Percentiles rank a stretch among this genome's conserved stretches.
Conservation (phyloP, 768 basidiomycete genomes). For the Xerocomus spinulosus region DNA sequence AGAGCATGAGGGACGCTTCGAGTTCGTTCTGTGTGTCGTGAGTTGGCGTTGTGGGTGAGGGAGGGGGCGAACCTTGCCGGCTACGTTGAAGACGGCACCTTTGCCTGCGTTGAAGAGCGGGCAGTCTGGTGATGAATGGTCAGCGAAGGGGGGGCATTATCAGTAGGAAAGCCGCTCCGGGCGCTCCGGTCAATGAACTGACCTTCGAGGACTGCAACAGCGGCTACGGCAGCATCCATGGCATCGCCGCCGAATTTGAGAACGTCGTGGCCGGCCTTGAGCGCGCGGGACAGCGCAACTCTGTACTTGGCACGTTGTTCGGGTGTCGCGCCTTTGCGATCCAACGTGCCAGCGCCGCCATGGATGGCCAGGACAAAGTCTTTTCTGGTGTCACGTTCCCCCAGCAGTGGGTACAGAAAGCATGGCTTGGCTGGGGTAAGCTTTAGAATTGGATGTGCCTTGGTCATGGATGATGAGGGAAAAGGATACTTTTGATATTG, state of each 20-base stretch:
- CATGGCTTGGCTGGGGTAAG: too few species aligned
- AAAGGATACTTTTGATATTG: background rate
- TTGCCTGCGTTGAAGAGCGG: conserved; percentile 77
- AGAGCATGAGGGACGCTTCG: conserved; percentile 77
- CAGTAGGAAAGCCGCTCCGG: too few species aligned
- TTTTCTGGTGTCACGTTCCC: too few species aligned
- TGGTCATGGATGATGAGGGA: background rate
- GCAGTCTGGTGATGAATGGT: conserved; percentile 43
- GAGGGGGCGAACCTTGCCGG: conserved; percentile 55
- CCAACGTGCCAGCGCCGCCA: conserved; percentile 76
- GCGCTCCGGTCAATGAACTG: too few species aligned
- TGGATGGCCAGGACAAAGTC: conserved; percentile 61
- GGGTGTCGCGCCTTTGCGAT: conserved; percentile 50
- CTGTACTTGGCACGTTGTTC: conserved; percentile 58
- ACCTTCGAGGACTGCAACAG: conserved; percentile 74
- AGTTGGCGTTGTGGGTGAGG: background rate
- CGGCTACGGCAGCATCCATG: conserved; percentile 76
- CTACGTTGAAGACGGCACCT: conserved; percentile 79
- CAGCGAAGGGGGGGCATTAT: background rate
- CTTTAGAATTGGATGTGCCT: too few species aligned
- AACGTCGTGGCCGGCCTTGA: conserved; percentile 59
- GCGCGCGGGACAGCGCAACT: conserved; percentile 47
- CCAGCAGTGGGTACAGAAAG: too few species aligned
- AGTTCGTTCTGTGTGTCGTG: conserved; percentile 62
- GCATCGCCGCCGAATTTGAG: conserved; percentile 70